Conservation (phyloP, 768 basidiomycete genomes). For the Aureoboletus auriporus region DNA sequence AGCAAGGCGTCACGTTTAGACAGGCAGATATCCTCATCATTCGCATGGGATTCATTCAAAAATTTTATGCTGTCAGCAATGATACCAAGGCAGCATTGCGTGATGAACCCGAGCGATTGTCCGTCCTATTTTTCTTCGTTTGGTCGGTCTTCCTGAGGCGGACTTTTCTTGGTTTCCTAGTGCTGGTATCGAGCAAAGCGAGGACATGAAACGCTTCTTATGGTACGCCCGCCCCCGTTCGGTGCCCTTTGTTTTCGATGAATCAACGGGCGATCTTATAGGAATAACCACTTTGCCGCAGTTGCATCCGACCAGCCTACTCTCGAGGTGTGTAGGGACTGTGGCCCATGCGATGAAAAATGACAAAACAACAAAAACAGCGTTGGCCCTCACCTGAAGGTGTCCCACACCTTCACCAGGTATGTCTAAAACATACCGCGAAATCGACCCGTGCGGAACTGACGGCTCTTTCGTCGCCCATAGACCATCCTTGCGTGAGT, state of each 20-base stretch:
- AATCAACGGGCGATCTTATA: slow-evolving; percentile 17
- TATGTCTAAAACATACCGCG: slow-evolving; percentile 15
- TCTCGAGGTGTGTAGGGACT: slow-evolving; percentile 44
- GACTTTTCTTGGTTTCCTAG: slow-evolving; percentile 25
- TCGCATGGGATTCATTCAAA: slow-evolving; percentile 60
- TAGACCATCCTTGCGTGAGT: slow-evolving; percentile 62
- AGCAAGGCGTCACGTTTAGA: slow-evolving; percentile 55
- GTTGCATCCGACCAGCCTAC: slow-evolving; percentile 66
- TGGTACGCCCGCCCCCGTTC: slow-evolving; percentile 39
- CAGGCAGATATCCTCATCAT: slow-evolving; percentile 61
- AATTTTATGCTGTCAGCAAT: slow-evolving; percentile 41
- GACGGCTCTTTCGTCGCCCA: background rate
- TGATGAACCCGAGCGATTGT: slow-evolving; percentile 49
- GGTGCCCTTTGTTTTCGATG: background rate
- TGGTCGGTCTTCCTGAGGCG: too few relatives aligned
- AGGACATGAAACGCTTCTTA: slow-evolving; percentile 70
- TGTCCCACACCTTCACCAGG: slow-evolving; percentile 51
- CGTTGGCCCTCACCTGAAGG: slow-evolving; percentile 51
- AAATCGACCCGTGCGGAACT: background rate
- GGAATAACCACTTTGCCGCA: slow-evolving; percentile 74
- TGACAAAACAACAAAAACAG: slow-evolving; percentile 22
- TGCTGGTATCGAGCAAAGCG: slow-evolving; percentile 64
- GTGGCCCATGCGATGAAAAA: background rate
- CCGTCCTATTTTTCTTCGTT: slow-evolving; percentile 16
- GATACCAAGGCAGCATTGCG: slow-evolving; percentile 42